Evolutionary conservation across 106 monocot species (phyloP), one percentile per base, ranked within the genome.

Genomic region (Hemerocallis citrina): DNA sequence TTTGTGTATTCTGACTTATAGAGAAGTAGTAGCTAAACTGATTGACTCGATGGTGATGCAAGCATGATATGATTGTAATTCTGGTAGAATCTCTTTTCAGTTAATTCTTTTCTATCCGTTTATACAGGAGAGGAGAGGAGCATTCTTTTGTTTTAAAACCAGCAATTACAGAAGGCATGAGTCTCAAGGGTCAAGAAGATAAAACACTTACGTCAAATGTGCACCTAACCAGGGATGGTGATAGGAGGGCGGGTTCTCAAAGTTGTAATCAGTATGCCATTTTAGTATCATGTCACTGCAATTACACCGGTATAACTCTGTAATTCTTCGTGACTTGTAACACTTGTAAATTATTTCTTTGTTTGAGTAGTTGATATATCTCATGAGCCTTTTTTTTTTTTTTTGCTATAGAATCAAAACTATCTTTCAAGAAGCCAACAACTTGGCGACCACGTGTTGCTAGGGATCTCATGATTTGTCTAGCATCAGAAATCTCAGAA

Each of bases 131-230:
- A 69, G 84, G 81, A 4, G 96, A 96, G 76, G 96, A 96, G 59
- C 96, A 96, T 68, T 91, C 91, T 41, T 96, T 96, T 47, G 79
- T 96, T 79, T 62, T 96, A 34, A 90, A 89, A 55, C 84, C 81
- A 31, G 75, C 74, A 67, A 66, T 64, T 42, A 70, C 68, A 52
- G 30, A 66, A 10, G 64, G 22, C 8, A 80, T 41, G 50, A 66
- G 83, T 68, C 23, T 59, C 12, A 89, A 76, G 32, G 67, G 52
- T 35, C 49, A 57, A 43, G 62, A 29, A 62, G 70, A 57, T 30
- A 46, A 56, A 74, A 73, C 21, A 52, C 31, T 69, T 77, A 62
- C 66, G 21, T 48, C 59, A 62, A 75, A 57, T 52, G 32, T 36
- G 47, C 50, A 66, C 62, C n/a, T 28, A 28, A 29, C 49, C 52